Evolutionary conservation across 495 filamentous ascomycete species (phyloP).

Genomic region (Aspergillus funiculosus): DNA sequence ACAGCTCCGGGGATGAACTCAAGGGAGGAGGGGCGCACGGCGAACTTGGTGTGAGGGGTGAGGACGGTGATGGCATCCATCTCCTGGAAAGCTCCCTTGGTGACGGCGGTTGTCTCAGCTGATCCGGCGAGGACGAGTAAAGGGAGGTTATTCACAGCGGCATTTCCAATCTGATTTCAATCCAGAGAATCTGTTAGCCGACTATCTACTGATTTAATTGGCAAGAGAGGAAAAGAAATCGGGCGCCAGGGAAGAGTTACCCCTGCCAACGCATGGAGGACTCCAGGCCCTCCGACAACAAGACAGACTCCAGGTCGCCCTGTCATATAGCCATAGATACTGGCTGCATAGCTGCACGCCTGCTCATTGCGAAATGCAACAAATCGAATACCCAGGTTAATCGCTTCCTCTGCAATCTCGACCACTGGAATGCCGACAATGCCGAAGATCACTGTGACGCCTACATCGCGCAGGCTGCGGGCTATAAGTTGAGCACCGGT

Average conservation of each 20-base stretch:
- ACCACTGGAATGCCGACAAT: constrained; percentile 62
- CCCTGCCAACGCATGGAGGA: constrained; percentile 58
- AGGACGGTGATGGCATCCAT: constrained; percentile 55
- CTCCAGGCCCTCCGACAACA: constrained; percentile 60
- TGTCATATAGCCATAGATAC: constrained; percentile 60
- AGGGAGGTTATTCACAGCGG: constrained; percentile 54
- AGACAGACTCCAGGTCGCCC: constrained; percentile 57
- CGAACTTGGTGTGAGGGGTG: constrained; percentile 53
- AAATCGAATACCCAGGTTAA: constrained; percentile 58
- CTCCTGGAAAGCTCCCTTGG: constrained; percentile 59
- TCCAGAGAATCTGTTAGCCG: not conserved
- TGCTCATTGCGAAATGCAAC: constrained; percentile 64
- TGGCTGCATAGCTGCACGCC: constrained; percentile 57
- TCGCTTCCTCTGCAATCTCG: constrained; percentile 58
- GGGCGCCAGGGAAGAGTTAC: constrained; percentile 27
- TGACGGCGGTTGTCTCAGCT: constrained; percentile 47
- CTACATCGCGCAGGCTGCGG: constrained; percentile 48
- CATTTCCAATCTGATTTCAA: constrained; percentile 54
- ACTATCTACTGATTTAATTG: not conserved
- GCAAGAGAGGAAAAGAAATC: not conserved
- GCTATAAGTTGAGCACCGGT: constrained; percentile 57
- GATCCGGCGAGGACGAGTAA: constrained; percentile 55
- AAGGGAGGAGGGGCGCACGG: constrained; percentile 45
- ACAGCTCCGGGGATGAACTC: constrained; percentile 47
- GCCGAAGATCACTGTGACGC: constrained; percentile 57